Base-by-base conservation (phyloP, 345 rosid species). In the Citrus sp. region DNA sequence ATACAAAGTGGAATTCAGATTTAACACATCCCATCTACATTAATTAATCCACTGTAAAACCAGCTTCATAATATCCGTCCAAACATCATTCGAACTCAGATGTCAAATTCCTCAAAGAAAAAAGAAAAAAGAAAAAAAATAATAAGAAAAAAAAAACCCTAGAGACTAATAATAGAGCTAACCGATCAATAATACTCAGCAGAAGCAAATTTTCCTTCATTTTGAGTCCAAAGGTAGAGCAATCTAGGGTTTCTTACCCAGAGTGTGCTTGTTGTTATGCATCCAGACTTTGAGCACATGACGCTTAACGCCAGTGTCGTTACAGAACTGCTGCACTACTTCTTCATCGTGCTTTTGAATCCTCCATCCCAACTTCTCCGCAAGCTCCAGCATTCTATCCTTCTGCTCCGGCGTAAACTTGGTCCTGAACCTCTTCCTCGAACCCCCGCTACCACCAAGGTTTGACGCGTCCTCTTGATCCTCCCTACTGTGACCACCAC, bases 251-350 rank as follows among this genome's bases (percentile, higher is more conserved):
- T 87, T 85, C 97, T 91, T 92, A 86, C 97, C 95, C 62, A 93
- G 88, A 68, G 92, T 91, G 85, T 91, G 90, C 83, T 93, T 93
- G 87, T 93, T 93, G 82, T 93, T 93, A 78, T 93, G 97, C 88
- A 93, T 90, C 97, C 97, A 93, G 19, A 93, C 95, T 85, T 93
- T 93, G 63, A 93, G 94, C 37, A 93, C 97, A 62, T 91, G 94
- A 49, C 95, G 84, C 35, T 89, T 84, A 22, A 93, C 64, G 19
- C 92, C 95, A 56, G 67, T 86, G 76, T 93, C 97, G 25, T 79
- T 78, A 80, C 95, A 91, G 82, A 93, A 93, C 79, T 86, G 84
- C 83, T 89, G 90, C 79, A 93, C 90, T 62, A 69, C 82, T 62
- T 83, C 89, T 51, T 93, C 97, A 56, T 93, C 97, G 16, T 93